Percentiles rank a stretch among this genome's conserved stretches.
Evolutionary conservation across 164 flowering plant species (phyloP).

Genomic region (Vitis riparia): DNA sequence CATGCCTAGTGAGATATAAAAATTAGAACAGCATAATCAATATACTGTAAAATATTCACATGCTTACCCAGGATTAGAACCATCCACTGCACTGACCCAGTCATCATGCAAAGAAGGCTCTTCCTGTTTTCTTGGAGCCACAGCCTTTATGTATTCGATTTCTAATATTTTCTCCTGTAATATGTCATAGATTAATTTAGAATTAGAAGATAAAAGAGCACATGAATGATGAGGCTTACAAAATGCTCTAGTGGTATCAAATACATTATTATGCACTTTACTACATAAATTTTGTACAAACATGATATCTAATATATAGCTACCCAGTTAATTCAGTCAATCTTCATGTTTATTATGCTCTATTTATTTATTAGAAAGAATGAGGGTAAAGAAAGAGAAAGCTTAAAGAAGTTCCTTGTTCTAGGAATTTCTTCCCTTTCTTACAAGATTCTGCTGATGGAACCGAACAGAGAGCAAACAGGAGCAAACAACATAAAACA

Average conservation of each 20-base stretch:
- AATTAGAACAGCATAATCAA: not conserved
- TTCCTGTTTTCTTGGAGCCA: slow-evolving; percentile 73
- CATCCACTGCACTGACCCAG: slow-evolving; percentile 97
- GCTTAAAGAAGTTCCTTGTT: not conserved
- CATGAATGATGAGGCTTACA: too few relatives aligned
- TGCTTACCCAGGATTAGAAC: slow-evolving; percentile 72
- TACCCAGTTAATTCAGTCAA: too few relatives aligned
- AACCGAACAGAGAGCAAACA: not conserved
- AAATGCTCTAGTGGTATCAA: too few relatives aligned
- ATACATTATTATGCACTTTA: too few relatives aligned
- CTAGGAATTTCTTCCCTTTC: not conserved
- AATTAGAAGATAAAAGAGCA: not conserved
- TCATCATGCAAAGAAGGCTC: slow-evolving; percentile 88
- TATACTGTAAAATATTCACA: not conserved
- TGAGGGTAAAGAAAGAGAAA: not conserved
- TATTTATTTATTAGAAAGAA: slow-evolving; percentile 1
- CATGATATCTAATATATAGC: too few relatives aligned
- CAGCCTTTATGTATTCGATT: slow-evolving; percentile 86
- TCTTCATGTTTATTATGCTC: not conserved
- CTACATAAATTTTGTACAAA: too few relatives aligned
- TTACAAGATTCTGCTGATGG: not conserved
- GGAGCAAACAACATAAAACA: not conserved
- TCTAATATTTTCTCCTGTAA: slow-evolving; percentile 83
- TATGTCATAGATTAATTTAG: slow-evolving; percentile 4
- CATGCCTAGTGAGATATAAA: not conserved